Base-by-base conservation (phyloP, 768 basidiomycete species). In the Leucocoprinus birnbaumii region DNA sequence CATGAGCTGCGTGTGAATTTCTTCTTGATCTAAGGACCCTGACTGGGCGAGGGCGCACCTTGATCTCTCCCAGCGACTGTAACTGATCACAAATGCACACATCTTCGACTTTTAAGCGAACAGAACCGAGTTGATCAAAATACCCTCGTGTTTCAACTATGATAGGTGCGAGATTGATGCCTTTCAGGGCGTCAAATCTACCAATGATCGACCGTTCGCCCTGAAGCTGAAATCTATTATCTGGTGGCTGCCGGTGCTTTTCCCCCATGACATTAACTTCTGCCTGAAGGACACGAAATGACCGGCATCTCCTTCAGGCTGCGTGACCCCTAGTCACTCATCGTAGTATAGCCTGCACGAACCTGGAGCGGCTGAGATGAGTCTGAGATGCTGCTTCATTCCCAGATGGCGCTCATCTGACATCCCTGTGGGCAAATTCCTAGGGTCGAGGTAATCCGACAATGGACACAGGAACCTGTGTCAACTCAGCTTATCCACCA, bases 51-150 rank as follows among this genome's bases (percentile, higher is more conserved):
- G n/a, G n/a, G n/a, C n/a, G n/a, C n/a, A n/a, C n/a, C n/a, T n/a
- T n/a, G n/a, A n/a, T n/a, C n/a, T n/a, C n/a, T n/a, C n/a, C n/a
- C n/a, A n/a, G n/a, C n/a, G n/a, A n/a, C n/a, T n/a, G n/a, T n/a
- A n/a, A n/a, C n/a, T n/a, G n/a, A n/a, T n/a, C n/a, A n/a, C n/a
- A n/a, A n/a, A n/a, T n/a, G n/a, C n/a, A n/a, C n/a, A n/a, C n/a
- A n/a, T n/a, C n/a, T n/a, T n/a, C n/a, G n/a, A 51, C 40, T 51
- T 38, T 41, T 26, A 51, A 26, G 40, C 41, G 11, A 31, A 40
- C 5, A 51, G 50, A 34, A 42, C 41, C 50, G 50, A 26, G 50
- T 51, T 51, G 25, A 42, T 42, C n/a, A n/a, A n/a, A 31, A 31
- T 31, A 22, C 16, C 22, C 48, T 37, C 3, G 14, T 35, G 18